phyloP scores from a whole-genome alignment of 129 eudicot species.

The Lactuca sativa region DNA sequence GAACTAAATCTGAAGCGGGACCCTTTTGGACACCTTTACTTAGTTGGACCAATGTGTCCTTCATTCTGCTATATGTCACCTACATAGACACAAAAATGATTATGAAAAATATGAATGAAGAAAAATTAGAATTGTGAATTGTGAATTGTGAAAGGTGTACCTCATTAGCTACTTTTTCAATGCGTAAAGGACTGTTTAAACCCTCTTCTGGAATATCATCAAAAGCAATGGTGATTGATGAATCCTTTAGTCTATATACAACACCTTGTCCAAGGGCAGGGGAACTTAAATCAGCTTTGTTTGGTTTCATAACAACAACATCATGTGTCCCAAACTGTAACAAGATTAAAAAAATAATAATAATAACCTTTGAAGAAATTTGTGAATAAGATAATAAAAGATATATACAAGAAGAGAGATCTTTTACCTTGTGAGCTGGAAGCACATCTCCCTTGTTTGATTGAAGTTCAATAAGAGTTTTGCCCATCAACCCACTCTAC shows the following conservation, averaged over 20 bases:
- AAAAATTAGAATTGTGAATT: background rate
- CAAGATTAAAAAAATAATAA: conserved; percentile 21
- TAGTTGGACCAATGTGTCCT: conserved; percentile 83
- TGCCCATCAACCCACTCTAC: conserved; percentile 94
- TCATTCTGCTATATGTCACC: conserved; percentile 98
- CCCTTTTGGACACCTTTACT: conserved; percentile 88
- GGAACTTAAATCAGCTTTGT: conserved; percentile 87
- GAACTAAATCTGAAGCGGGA: conserved; percentile 91
- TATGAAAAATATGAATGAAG: background rate
- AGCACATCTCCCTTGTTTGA: conserved; percentile 95
- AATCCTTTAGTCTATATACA: conserved; percentile 92
- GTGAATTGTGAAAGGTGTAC: conserved; percentile 32
- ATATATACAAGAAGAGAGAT: background rate
- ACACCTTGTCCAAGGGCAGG: conserved; percentile 99
- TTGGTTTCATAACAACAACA: conserved; percentile 84
- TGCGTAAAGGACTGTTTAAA: conserved; percentile 86
- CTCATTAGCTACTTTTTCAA: conserved; percentile 94
- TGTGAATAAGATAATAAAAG: background rate
- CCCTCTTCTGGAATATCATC: conserved; percentile 99
- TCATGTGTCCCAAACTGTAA: conserved; percentile 96
- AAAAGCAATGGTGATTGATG: conserved; percentile 90
- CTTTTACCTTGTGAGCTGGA: conserved; percentile 87
- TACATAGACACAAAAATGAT: conserved; percentile 27
- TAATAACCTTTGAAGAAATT: background rate
- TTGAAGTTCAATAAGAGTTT: conserved; percentile 87